Conservation (phyloP, 768 basidiomycete species). For the Collybiopsis confluens region DNA sequence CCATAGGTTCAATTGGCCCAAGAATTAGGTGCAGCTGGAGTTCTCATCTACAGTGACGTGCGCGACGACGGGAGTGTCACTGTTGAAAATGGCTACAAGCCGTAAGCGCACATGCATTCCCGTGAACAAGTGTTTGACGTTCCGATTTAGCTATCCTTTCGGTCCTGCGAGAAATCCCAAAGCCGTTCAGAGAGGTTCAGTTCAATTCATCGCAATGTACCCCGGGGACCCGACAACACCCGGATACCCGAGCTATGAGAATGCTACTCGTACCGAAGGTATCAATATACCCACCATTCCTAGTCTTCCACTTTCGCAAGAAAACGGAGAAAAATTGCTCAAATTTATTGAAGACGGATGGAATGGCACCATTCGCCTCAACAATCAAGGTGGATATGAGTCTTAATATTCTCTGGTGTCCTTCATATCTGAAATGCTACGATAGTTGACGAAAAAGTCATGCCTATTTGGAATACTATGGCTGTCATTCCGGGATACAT, state of each 20-base stretch:
- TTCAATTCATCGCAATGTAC: constrained; percentile 55
- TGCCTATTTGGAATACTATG: constrained; percentile 70
- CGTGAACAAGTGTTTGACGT: too few relatives aligned
- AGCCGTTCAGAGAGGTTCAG: constrained; percentile 66
- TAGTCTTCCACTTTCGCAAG: constrained; percentile 63
- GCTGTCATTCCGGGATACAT: constrained; percentile 62
- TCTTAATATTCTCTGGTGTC: too few relatives aligned
- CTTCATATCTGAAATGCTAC: neutral
- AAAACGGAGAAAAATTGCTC: constrained; percentile 57
- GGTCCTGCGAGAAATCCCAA: constrained; percentile 63
- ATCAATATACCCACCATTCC: constrained; percentile 52
- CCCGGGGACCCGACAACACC: constrained; percentile 47
- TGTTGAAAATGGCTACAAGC: constrained; percentile 51
- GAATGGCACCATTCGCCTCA: constrained; percentile 44
- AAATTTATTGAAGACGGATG: constrained; percentile 38
- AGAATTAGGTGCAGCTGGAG: constrained; percentile 74
- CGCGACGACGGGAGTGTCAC: constrained; percentile 82
- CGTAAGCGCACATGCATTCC: neutral
- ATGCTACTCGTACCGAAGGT: constrained; percentile 49
- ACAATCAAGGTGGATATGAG: constrained; percentile 47
- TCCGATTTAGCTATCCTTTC: constrained; percentile 53
- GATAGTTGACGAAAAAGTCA: constrained; percentile 38
- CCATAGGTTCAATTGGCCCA: constrained; percentile 75
- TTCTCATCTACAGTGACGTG: constrained; percentile 82
- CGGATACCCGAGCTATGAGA: constrained; percentile 62